phyloP scores from a whole-genome alignment of 2,329 filamentous ascomycete genomes.

The Botrytis pseudocinerea region DNA sequence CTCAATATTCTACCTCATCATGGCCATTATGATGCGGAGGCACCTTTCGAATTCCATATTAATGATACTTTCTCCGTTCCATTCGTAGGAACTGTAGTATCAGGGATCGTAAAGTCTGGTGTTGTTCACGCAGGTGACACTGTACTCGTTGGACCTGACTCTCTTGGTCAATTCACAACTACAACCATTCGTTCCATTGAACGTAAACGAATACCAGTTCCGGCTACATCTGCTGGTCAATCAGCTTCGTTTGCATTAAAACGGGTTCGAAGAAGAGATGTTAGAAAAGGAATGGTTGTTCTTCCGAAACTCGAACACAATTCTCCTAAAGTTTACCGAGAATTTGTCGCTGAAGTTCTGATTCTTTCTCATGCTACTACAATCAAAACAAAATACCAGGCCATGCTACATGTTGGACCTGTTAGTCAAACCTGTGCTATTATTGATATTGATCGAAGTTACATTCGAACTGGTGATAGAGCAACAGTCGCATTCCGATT shows the following conservation, averaged over 20 bases:
- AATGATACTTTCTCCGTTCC: constrained; percentile 99
- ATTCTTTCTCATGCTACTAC: constrained; percentile 96
- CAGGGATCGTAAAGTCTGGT: constrained; percentile 85
- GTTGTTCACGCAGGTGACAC: constrained; percentile 88
- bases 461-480: constrained; percentile 92
- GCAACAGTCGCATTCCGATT: constrained; percentile 93
- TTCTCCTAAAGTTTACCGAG: constrained; percentile 67
- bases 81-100: constrained; percentile 94
- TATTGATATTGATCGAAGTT: constrained; percentile 94
- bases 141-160: constrained; percentile 86
- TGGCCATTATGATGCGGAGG: constrained; percentile 84
- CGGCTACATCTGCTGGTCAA: constrained; percentile 85
- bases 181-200: constrained; percentile 92
- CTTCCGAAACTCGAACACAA: constrained; percentile 77
- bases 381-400: constrained; percentile 95
- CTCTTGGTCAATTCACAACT: constrained; percentile 81
- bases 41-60: constrained; percentile 90
- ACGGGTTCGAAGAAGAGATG: constrained; percentile 83
- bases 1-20: constrained; percentile 94
- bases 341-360: constrained; percentile 85
- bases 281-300: constrained; percentile 97
- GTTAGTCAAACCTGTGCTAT: constrained; percentile 96
- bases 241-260: constrained; percentile 90
- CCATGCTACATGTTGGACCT: constrained; percentile 95
- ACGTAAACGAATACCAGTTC: constrained; percentile 86